Evolutionary conservation across 768 basidiomycete species (phyloP).

Genomic region (Kwoniella mangroviensis): DNA sequence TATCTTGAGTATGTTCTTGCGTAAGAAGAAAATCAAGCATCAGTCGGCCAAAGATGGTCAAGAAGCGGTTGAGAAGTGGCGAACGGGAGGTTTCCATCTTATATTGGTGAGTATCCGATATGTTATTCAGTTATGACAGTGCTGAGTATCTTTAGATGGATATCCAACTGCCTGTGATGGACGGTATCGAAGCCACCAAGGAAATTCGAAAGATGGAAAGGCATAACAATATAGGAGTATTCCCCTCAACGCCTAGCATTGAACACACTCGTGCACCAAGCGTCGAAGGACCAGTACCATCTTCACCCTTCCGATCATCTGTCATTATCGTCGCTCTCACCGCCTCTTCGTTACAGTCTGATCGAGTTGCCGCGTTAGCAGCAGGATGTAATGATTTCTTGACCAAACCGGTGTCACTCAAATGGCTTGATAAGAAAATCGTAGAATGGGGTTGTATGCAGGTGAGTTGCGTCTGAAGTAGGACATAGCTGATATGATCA

Average conservation of each 20-base stretch:
- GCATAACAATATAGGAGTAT: conserved; percentile 68
- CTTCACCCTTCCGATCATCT: conserved; percentile 76
- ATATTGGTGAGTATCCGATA: conserved; percentile 72
- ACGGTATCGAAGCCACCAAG: conserved; percentile 95
- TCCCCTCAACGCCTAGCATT: conserved; percentile 69
- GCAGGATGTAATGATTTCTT: conserved; percentile 99
- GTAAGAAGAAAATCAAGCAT: conserved; percentile 91
- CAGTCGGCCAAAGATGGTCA: conserved; percentile 92
- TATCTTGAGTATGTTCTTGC: conserved; percentile 95
- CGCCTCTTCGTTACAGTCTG: conserved; percentile 90
- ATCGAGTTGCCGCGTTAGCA: conserved; percentile 94
- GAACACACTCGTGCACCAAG: conserved; percentile 58
- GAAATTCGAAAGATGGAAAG: conserved; percentile 88
- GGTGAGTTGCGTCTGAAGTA: conserved; percentile 32
- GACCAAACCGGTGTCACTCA: conserved; percentile 91
- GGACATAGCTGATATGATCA: conserved; percentile 15
- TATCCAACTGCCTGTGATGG: conserved; percentile 99
- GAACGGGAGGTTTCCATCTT: conserved; percentile 87
- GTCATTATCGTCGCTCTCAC: conserved; percentile 99
- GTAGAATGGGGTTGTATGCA: conserved; percentile 98
- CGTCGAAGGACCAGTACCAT: conserved; percentile 33
- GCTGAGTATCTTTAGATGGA: conserved; percentile 74
- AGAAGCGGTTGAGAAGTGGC: conserved; percentile 95
- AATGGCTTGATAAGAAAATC: conserved; percentile 97
- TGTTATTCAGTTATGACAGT: background rate